Evolutionary conservation across 75 land plant genomes (phyloP), one percentile per base, ranked within the genome.

Genomic region (Pseudotsuga menziesii): DNA sequence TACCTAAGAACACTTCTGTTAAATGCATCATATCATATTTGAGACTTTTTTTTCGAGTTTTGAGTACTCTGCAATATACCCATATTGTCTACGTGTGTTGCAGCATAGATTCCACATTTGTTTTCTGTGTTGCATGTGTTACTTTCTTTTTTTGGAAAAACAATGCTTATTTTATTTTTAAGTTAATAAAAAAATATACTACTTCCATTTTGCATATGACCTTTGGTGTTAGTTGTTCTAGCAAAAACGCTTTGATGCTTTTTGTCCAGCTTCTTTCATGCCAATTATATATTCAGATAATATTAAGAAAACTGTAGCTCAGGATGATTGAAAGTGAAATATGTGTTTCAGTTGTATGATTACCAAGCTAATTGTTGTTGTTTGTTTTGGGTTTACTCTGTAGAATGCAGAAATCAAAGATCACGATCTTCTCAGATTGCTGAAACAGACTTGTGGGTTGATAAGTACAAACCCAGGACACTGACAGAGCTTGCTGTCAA

Each of bases 401-500:
- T 58, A 59, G 54, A 26, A 1, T 27, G 57, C 36, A 70, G 62
- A 62, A 79, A 75, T 55, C 22, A 19, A 79, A 75, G 41, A 58
- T 74, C 48, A 71, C 71, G 60, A 57, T 60, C 44, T 70, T 70
- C 64, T 56, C 79, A 74, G 66, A 56, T 39, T 6, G 56, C 70
- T 22, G 23, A 23, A 5, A 77, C 64, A 66, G 85, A 85, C 74
- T 81, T 90, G 5, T 96, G 99, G 99, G 88, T 83, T 72, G 94
- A 91, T 29, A 96, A 96, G 77, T 82, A 93, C 75, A 82, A 82
- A 74, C 99, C 99, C 4, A 74, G 39, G 16, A 74, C 78, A 0
- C 52, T 86, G 58, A 73, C 77, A 14, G 99, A 90, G 39, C 91
- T 96, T 76, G 94, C 88, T 55, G 95, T 93, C 59, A 91, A 96